Conservation (phyloP, 1,284 basidiomycete species). For the Coniferiporia sulphurascens region DNA sequence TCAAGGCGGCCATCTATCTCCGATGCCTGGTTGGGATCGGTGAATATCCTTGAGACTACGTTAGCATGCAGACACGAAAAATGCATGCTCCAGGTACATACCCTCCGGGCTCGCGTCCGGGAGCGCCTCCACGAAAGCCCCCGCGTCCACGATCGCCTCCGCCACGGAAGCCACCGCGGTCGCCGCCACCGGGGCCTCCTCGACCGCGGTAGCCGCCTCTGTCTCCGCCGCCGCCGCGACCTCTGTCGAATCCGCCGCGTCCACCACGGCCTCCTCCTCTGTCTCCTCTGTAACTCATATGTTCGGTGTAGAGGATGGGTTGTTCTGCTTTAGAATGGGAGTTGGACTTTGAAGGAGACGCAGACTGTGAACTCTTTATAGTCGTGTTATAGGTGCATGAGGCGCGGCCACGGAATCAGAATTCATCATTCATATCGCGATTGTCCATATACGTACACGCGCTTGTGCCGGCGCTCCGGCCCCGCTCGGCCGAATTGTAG, state of each 20-base stretch:
- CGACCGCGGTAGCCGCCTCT: slow-evolving; percentile 29
- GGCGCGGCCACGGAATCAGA: not conserved
- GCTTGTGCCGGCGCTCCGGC: too few relatives aligned
- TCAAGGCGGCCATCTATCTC: slow-evolving; percentile 55
- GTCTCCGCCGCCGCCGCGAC: slow-evolving; percentile 29
- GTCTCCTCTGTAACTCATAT: slow-evolving; percentile 30
- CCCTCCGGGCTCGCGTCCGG: slow-evolving; percentile 43
- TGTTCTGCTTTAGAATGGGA: not conserved
- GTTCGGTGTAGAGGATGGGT: not conserved
- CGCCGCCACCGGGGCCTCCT: slow-evolving; percentile 23
- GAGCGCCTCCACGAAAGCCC: slow-evolving; percentile 20
- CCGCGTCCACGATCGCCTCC: slow-evolving; percentile 30
- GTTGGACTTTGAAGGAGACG: too few relatives aligned
- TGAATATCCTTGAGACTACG: slow-evolving; percentile 45
- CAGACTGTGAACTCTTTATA: not conserved
- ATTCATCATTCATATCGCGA: not conserved
- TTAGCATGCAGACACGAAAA: slow-evolving; percentile 12
- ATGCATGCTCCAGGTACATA: slow-evolving; percentile 28
- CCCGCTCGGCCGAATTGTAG: too few relatives aligned
- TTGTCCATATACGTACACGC: not conserved
- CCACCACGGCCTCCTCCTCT: slow-evolving; percentile 30
- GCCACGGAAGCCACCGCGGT: slow-evolving; percentile 30
- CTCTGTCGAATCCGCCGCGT: slow-evolving; percentile 17
- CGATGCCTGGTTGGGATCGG: slow-evolving; percentile 39
- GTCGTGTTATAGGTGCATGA: not conserved